Percentiles rank a stretch among this genome's conserved stretches.
These are phyloP conservation scores for Gaeumannomyces tritici DNA, from an alignment of 2,329 filamentous ascomycete genomes.

Conservation along the genomic window DNA sequence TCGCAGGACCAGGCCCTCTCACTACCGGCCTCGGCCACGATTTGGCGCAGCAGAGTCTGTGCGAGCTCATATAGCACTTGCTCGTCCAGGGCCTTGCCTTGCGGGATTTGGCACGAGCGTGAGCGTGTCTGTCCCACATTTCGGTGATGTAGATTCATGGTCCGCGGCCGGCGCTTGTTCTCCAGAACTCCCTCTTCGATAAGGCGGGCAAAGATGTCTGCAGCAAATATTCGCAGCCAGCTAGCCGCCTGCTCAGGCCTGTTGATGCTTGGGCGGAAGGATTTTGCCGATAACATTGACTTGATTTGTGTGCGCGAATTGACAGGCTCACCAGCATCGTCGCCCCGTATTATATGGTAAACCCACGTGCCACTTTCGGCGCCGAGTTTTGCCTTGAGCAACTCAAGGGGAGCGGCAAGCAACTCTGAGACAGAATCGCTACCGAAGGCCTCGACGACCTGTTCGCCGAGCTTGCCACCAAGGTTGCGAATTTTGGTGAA, in stretches of 20 bases:
- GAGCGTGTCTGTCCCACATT: conserved; percentile 66
- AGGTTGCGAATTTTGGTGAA: conserved; percentile 92
- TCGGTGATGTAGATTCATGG: conserved; percentile 75
- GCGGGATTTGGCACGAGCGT: conserved; percentile 65
- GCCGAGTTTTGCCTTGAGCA: conserved; percentile 67
- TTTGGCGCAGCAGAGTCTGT: conserved; percentile 66
- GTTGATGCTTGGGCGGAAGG: conserved; percentile 78
- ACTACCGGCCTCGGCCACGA: conserved; percentile 56
- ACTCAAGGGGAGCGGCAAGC: conserved; percentile 60
- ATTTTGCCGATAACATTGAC: conserved; percentile 94
- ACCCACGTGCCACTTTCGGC: conserved; percentile 80
- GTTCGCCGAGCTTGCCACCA: conserved; percentile 90
- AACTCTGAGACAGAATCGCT: conserved; percentile 74
- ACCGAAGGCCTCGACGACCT: conserved; percentile 69
- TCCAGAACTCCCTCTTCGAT: conserved; percentile 87
- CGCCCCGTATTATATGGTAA: conserved; percentile 73
- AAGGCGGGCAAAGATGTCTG: conserved; percentile 82
- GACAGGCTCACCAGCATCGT: conserved; percentile 72
- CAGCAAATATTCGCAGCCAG: conserved; percentile 86
- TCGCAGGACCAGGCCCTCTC: conserved; percentile 72
- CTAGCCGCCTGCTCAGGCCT: conserved; percentile 66
- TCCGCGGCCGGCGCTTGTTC: conserved; percentile 76
- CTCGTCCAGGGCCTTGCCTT: conserved; percentile 61
- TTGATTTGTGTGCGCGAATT: conserved; percentile 90
- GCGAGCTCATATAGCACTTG: conserved; percentile 63